These are phyloP conservation scores for Sordariomycetes sp. DNA, from an alignment of 2,329 filamentous ascomycete species.

Conservation along the genomic window DNA sequence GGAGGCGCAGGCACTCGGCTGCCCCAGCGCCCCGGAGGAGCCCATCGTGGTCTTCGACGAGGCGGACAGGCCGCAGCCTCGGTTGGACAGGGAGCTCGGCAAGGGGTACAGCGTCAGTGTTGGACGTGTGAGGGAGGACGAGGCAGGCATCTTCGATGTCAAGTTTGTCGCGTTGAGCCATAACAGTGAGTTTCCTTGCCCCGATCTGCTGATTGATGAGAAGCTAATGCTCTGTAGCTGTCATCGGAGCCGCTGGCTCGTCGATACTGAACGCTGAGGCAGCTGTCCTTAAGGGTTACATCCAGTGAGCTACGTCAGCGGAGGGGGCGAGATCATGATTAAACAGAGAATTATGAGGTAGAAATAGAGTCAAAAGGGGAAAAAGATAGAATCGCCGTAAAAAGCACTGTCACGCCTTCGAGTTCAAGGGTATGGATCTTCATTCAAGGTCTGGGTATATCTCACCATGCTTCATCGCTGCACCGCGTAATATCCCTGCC, in stretches of 20 bases:
- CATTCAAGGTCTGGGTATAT: too few species aligned
- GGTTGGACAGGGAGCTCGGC: slow-evolving; percentile 78
- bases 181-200: slow-evolving; percentile 39
- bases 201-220: not conserved
- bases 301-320: too few species aligned
- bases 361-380: slow-evolving; percentile 3
- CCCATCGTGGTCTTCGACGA: slow-evolving; percentile 87
- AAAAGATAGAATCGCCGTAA: not conserved
- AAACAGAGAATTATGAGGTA: slow-evolving; percentile 1
- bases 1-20: slow-evolving; percentile 76
- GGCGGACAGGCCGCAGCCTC: slow-evolving; percentile 80
- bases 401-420: too few species aligned
- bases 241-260: slow-evolving; percentile 92
- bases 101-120: slow-evolving; percentile 87
- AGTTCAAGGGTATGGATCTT: too few species aligned
- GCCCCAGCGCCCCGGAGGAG: slow-evolving; percentile 72
- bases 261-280: slow-evolving; percentile 93
- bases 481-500: too few species aligned
- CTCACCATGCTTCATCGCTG: too few species aligned
- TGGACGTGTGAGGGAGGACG: slow-evolving; percentile 76
- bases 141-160: slow-evolving; percentile 83
- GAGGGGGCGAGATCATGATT: slow-evolving; percentile 9
- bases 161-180: slow-evolving; percentile 93
- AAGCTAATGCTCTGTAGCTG: slow-evolving; percentile 36
- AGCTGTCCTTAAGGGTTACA: slow-evolving; percentile 78